Conservation (phyloP, 148 eudicot species). For the Rhododendron griersonianum region DNA sequence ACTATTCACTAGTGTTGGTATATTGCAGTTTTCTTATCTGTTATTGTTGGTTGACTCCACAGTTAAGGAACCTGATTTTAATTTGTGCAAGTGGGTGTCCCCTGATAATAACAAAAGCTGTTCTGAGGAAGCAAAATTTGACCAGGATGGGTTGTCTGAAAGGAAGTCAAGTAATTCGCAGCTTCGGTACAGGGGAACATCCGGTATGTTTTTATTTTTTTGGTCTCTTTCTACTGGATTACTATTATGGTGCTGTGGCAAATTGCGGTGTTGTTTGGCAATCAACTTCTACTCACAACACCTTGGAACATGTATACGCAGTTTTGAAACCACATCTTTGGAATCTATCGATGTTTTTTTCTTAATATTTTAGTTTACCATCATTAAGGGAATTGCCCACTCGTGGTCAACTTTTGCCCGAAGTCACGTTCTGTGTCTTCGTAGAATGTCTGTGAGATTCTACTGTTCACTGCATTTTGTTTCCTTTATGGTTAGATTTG, state of each 20-base stretch:
- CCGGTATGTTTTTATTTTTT: slow-evolving; percentile 21
- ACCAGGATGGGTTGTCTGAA: slow-evolving; percentile 28
- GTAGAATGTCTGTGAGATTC: neutral
- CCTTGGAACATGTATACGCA: neutral
- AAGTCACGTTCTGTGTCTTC: neutral
- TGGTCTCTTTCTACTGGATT: neutral
- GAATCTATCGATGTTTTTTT: too few relatives aligned
- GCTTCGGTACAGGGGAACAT: slow-evolving; percentile 30
- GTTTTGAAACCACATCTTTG: neutral
- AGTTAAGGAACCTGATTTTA: slow-evolving; percentile 43
- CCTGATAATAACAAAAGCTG: slow-evolving; percentile 20
- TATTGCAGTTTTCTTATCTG: neutral
- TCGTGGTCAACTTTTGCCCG: neutral
- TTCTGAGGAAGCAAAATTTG: slow-evolving; percentile 27
- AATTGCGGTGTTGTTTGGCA: neutral
- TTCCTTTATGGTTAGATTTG: neutral
- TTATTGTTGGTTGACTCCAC: slow-evolving; percentile 13
- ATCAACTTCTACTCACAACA: neutral
- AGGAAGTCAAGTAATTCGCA: slow-evolving; percentile 25
- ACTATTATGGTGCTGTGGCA: neutral
- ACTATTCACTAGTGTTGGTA: neutral
- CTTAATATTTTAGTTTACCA: neutral
- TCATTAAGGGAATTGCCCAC: neutral
- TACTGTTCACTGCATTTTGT: slow-evolving; percentile 9
- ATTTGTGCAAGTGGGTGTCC: slow-evolving; percentile 68